These are phyloP conservation scores for Dorcoceras hygrometricum DNA, from an alignment of 257 asterid genomes.

Conservation along the genomic window DNA sequence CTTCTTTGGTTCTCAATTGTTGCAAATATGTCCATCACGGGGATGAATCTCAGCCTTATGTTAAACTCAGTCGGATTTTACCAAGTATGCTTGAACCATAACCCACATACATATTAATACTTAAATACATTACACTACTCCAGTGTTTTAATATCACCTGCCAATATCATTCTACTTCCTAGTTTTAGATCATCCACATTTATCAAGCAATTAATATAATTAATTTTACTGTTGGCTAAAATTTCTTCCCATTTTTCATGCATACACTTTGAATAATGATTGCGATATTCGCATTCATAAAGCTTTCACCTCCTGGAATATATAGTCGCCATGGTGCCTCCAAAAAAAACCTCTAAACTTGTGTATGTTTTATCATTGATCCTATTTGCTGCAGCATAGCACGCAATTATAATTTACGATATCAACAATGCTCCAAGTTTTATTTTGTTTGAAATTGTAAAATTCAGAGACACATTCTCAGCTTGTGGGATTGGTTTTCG, in stretches of 20 bases:
- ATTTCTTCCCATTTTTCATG: neutral
- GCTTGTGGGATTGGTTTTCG: neutral
- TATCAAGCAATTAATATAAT: constrained; percentile 9
- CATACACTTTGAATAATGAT: constrained; percentile 1
- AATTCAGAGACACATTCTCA: neutral
- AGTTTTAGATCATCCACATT: neutral
- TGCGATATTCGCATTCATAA: neutral
- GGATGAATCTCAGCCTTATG: constrained; percentile 99
- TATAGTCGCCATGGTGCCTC: neutral
- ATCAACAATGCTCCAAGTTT: neutral
- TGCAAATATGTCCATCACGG: constrained; percentile 90
- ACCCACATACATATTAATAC: constrained; percentile 17
- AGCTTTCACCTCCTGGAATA: neutral
- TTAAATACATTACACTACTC: constrained; percentile 8
- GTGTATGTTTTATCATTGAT: neutral
- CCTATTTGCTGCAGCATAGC: neutral
- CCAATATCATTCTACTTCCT: constrained; percentile 11
- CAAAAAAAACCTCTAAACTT: neutral
- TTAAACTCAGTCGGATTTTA: constrained; percentile 97
- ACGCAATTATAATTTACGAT: neutral
- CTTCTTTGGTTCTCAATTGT: constrained; percentile 95
- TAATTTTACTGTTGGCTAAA: neutral
- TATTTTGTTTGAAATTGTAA: neutral
- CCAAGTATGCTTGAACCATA: constrained; percentile 57
- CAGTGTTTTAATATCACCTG: constrained; percentile 1